Percentiles rank a stretch among this genome's conserved stretches.
phyloP scores from a whole-genome alignment of 1,139 yeast species.

The Spencermartinsiella ligniputridi region DNA sequence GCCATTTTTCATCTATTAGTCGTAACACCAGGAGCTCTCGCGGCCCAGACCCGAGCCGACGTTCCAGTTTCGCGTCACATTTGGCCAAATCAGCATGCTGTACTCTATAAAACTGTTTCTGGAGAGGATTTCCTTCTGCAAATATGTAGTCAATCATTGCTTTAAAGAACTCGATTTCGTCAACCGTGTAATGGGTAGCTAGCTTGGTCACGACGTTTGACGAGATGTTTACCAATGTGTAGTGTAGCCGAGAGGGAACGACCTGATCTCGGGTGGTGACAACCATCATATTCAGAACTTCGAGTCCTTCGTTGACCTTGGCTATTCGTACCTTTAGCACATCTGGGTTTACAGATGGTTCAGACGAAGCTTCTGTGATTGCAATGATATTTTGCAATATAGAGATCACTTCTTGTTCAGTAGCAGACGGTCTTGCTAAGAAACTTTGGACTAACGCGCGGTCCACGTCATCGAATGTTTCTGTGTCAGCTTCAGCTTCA shows the following conservation, averaged over 20 bases:
- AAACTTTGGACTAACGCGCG: conserved; percentile 9
- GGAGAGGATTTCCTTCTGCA: conserved; percentile 4
- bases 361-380: not conserved
- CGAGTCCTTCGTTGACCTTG: conserved; percentile 12
- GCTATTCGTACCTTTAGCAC: not conserved
- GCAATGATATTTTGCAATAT: conserved; percentile 2
- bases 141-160: conserved; percentile 20
- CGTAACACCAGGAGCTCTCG: conserved; percentile 3
- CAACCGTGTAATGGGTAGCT: conserved; percentile 19
- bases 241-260: conserved; percentile 10
- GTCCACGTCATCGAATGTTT: conserved; percentile 4
- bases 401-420: conserved; percentile 7
- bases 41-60: not conserved
- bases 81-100: not conserved
- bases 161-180: conserved; percentile 23
- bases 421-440: conserved; percentile 11
- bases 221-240: conserved; percentile 15
- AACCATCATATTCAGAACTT: conserved; percentile 22
- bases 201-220: conserved; percentile 12
- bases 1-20: conserved; percentile 10
- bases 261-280: conserved; percentile 17
- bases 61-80: conserved; percentile 1
- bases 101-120: conserved; percentile 1
- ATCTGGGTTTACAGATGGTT: not conserved
- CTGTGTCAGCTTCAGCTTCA: not conserved